phyloP scores from a whole-genome alignment of 1,139 yeast species.

The Suhomyces ambrosiae region DNA sequence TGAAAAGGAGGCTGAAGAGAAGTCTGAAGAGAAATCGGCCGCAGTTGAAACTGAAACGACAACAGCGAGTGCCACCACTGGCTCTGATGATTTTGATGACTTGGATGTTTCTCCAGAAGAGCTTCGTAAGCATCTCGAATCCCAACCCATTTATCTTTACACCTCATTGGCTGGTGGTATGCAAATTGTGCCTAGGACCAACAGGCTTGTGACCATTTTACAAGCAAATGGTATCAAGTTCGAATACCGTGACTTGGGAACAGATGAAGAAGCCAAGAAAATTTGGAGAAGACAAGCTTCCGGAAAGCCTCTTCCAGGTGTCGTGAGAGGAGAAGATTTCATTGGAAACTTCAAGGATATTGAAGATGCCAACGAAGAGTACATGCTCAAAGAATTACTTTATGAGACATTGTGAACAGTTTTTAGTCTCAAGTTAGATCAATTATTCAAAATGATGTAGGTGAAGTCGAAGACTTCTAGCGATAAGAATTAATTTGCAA shows the following conservation, averaged over 20 bases:
- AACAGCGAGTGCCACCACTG: background rate
- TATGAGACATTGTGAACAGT: slow-evolving; percentile 44
- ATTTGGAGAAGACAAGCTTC: slow-evolving; percentile 80
- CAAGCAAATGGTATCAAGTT: slow-evolving; percentile 73
- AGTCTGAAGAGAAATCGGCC: background rate
- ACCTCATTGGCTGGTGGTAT: slow-evolving; percentile 92
- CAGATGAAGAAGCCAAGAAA: slow-evolving; percentile 82
- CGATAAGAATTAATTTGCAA: too few relatives aligned
- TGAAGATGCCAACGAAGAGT: slow-evolving; percentile 86
- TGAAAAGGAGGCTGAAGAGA: slow-evolving; percentile 1
- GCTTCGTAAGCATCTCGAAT: slow-evolving; percentile 45
- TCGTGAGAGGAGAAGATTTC: slow-evolving; percentile 87
- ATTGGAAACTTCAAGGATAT: slow-evolving; percentile 81
- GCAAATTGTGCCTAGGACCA: slow-evolving; percentile 81
- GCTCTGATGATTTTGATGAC: slow-evolving; percentile 31
- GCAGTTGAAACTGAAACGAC: slow-evolving; percentile 8
- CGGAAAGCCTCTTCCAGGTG: slow-evolving; percentile 85
- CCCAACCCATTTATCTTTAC: slow-evolving; percentile 70
- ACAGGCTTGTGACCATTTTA: slow-evolving; percentile 72
- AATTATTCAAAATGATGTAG: too few relatives aligned
- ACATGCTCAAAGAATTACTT: slow-evolving; percentile 61
- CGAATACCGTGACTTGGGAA: slow-evolving; percentile 77
- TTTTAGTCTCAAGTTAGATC: background rate
- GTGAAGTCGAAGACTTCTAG: too few relatives aligned
- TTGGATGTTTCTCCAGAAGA: slow-evolving; percentile 49